Evolutionary conservation across 345 rosid species (phyloP), one percentile per base, ranked within the genome.

Genomic region (Odontarrhena argentea): DNA sequence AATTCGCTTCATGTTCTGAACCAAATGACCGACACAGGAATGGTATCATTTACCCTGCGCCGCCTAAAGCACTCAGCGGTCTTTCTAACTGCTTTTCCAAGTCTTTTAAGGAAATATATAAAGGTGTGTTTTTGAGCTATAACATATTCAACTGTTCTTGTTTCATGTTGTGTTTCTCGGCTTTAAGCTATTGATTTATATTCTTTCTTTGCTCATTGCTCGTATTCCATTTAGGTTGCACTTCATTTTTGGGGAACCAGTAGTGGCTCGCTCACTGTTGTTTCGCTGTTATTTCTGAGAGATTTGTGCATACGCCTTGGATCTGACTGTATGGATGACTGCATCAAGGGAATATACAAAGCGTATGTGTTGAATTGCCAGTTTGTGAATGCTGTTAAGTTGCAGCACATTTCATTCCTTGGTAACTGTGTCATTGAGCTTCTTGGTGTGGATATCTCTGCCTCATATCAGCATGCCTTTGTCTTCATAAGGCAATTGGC

Each of bases 241-340:
- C 90, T 94, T 80, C 99, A 91, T 74, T 94, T 91, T 77, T 94
- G 97, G 99, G 96, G 99, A 47, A 87, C 99, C 1, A 96, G 96
- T 59, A 85, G 84, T 71, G 93, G 89, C 59, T 75, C 91, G 12
- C 91, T 94, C 37, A 83, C 99, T 48, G 83, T 88, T 74, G 91
- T 91, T 48, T 84, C 97, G 40, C 81, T 91, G 66, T 81, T 94
- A 28, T 91, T 94, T 76, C 56, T 94, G 34, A 84, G 99, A 76
- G 95, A 91, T 55, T 60, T 94, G 43, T 91, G 99, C 74, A 47
- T 91, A 63, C 89, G 91, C 25, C 74, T 87, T 55, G 97, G 97
- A 69, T 67, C 84, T 24, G 91, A 88, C 55, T 84, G 86, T 79
- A 65, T 89, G 65, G 99, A 94, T 66, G 99, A 91, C 41, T 88